Conservation (phyloP, 208 protist genomes). For the Trypanosoma avium region DNA sequence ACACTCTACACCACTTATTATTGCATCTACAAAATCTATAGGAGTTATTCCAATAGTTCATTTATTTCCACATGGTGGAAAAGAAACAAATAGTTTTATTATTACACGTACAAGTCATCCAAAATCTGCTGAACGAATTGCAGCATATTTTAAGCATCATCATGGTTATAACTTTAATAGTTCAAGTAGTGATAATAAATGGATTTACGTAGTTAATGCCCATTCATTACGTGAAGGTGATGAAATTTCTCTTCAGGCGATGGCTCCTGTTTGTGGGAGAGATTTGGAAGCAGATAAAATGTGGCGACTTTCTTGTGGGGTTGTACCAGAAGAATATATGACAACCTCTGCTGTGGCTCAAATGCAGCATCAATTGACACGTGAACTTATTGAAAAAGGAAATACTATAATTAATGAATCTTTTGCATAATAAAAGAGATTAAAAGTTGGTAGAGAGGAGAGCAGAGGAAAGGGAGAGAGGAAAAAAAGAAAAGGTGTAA, state of each 20-base stretch:
- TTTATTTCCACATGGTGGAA: conserved; percentile 83
- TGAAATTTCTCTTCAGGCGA: conserved; percentile 76
- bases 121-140: conserved; percentile 42
- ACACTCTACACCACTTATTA: conserved; percentile 80
- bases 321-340: conserved; percentile 62
- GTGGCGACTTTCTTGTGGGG: conserved; percentile 84
- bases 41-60: conserved; percentile 88
- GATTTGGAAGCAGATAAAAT: conserved; percentile 83
- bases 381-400: conserved; percentile 47
- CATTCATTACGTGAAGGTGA: conserved; percentile 59
- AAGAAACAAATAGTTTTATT: conserved; percentile 63
- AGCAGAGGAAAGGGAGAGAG: too few relatives aligned
- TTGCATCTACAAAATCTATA: conserved; percentile 68
- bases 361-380: conserved; percentile 45
- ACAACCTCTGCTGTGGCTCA: conserved; percentile 45
- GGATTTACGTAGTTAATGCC: conserved; percentile 78
- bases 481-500: too few relatives aligned
- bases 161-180: conserved; percentile 63
- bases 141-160: conserved; percentile 43
- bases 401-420: background rate
- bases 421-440: background rate
- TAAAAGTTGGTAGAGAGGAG: too few relatives aligned
- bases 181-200: conserved; percentile 41
- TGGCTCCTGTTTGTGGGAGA: conserved; percentile 86
- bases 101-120: conserved; percentile 59